Evolutionary conservation across 306 rosid species (phyloP).

Genomic region (Cercis canadensis): DNA sequence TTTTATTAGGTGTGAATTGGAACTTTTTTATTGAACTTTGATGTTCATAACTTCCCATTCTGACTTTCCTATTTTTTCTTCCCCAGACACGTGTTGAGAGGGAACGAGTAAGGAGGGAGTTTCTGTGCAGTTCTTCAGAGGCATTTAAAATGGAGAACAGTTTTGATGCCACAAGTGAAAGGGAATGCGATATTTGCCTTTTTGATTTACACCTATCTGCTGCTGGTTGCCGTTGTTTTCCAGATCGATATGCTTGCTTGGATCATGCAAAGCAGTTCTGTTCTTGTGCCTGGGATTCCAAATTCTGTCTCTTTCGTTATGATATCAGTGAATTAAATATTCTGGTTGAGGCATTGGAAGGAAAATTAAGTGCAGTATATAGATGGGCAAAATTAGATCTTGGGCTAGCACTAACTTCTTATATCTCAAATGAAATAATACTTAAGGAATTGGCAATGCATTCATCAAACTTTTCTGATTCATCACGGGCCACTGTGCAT

Average conservation of each 20-base stretch:
- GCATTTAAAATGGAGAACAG: conserved; percentile 85
- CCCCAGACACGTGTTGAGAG: conserved; percentile 78
- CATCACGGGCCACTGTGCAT: conserved; percentile 33
- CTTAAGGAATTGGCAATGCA: conserved; percentile 37
- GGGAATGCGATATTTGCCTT: conserved; percentile 86
- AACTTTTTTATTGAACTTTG: conserved; percentile 24
- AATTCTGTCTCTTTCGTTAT: conserved; percentile 92
- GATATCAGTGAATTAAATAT: conserved; percentile 75
- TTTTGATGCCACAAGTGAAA: conserved; percentile 87
- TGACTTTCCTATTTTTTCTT: conserved; percentile 34
- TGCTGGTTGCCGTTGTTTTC: conserved; percentile 85
- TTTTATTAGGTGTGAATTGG: not conserved
- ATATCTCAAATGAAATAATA: conserved; percentile 43
- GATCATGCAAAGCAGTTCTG: conserved; percentile 94
- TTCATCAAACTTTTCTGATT: conserved; percentile 38
- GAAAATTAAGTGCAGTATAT: conserved; percentile 92
- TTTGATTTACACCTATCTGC: conserved; percentile 98
- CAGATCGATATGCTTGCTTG: conserved; percentile 89
- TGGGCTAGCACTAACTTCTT: conserved; percentile 83
- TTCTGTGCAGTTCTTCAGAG: conserved; percentile 66
- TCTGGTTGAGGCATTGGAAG: conserved; percentile 96
- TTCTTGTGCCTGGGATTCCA: conserved; percentile 78
- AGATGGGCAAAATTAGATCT: conserved; percentile 97
- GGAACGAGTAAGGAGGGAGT: conserved; percentile 76
- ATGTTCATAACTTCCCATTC: conserved; percentile 13